A percentile compares a stretch with the other conserved stretches of the same genome.
phyloP scores from a whole-genome alignment of 2,329 filamentous ascomycete species.

The Beauveria medogensis region DNA sequence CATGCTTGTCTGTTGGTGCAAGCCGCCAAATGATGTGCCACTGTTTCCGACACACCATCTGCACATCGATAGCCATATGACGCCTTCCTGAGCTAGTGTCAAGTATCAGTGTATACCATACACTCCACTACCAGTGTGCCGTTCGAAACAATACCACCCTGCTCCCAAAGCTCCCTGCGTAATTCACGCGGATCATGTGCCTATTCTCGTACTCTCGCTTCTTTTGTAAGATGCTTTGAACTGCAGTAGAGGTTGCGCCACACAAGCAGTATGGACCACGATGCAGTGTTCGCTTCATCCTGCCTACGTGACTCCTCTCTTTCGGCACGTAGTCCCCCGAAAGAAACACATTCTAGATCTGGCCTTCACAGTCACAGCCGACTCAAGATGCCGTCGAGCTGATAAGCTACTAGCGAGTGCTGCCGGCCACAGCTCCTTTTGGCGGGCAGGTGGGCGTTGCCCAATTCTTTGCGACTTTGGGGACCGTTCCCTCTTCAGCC shows the following conservation, averaged over 20 bases:
- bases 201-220: not conserved
- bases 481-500: slow-evolving; percentile 19
- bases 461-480: not conserved
- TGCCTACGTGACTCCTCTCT: not conserved
- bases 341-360: not conserved
- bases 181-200: slow-evolving; percentile 4
- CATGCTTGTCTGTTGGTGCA: not conserved
- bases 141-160: not conserved
- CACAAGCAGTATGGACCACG: not conserved
- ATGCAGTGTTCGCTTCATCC: not conserved
- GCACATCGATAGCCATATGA: not conserved
- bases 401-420: not conserved
- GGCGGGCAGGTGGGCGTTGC: not conserved
- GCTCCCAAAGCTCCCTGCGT: not conserved
- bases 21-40: not conserved
- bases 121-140: slow-evolving; percentile 3
- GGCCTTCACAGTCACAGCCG: not conserved
- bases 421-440: not conserved
- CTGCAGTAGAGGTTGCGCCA: not conserved
- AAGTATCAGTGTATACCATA: not conserved
- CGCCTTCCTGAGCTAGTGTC: not conserved
- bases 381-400: not conserved
- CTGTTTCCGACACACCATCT: not conserved
- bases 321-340: not conserved
- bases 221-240: not conserved